Conservation (phyloP, 139 green algal species). For the Micractinium conductrix region DNA sequence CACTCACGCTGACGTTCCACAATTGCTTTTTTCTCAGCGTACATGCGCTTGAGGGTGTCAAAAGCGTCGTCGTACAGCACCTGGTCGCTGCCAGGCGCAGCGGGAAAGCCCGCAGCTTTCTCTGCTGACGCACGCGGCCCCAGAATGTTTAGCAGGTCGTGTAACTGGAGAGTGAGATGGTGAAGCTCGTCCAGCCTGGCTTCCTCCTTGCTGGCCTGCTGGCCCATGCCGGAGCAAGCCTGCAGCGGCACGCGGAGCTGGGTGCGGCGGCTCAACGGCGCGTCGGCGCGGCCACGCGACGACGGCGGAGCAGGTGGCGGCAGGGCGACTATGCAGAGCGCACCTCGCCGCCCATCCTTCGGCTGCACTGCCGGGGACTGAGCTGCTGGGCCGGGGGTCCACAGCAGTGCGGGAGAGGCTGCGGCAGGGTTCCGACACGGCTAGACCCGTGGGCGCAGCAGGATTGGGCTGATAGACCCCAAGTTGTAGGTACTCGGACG, state of each 20-base stretch:
- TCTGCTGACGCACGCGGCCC: not conserved
- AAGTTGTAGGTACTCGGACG: too few species aligned
- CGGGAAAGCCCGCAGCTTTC: not conserved
- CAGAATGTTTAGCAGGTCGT: not conserved
- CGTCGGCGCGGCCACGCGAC: too few species aligned
- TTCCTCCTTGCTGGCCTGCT: not conserved
- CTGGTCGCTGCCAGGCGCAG: not conserved
- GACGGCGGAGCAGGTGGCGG: too few species aligned
- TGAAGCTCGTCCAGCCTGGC: not conserved
- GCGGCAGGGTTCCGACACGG: not conserved
- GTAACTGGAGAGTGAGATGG: not conserved
- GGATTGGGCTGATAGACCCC: too few species aligned
- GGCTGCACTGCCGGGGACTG: not conserved
- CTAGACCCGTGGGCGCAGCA: not conserved
- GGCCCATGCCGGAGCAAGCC: not conserved
- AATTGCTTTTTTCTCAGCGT: not conserved
- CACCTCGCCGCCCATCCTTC: too few species aligned
- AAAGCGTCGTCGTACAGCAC: not conserved
- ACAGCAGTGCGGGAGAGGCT: not conserved
- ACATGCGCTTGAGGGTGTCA: not conserved
- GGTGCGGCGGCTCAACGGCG: too few species aligned
- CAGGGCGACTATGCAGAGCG: not conserved
- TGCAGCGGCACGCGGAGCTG: not conserved
- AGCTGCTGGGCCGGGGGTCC: not conserved
- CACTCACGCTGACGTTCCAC: not conserved